Base-by-base conservation (phyloP, 2,329 filamentous ascomycete species). In the Sporothrix inflata region DNA sequence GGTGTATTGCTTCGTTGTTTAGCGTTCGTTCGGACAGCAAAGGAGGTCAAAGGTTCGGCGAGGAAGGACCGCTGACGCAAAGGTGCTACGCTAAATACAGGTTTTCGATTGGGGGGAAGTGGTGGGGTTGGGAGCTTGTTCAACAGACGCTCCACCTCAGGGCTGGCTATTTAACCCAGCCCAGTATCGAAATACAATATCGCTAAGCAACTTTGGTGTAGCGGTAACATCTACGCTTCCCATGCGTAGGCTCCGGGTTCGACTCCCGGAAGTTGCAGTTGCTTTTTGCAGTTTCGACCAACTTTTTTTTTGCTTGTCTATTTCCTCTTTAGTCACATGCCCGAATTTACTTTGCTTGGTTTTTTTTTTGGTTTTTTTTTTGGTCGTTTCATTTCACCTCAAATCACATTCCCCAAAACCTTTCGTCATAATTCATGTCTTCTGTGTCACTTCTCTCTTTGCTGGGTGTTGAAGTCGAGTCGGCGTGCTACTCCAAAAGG, bases 181-280 rank as follows among this genome's bases (percentile, higher is more conserved):
- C 14, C 45, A 42, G 12, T 2, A 16, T 7, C 27, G 4, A 38
- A 21, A 14, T 38, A 12, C 2, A 4, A 21, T 38, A 38, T 51
- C 30, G 8, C 45, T 51, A 67, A 55, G 75, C 75, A 76, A 74
- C 74, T 76, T 76, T 77, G 76, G 76, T 77, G 76, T 77, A 77
- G 74, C 73, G 76, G 76, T 77, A 77, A 77, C 76, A 77, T 77
- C 74, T 75, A 75, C 74, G 76, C 76, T 77, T 77, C 76, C 76
- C 76, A 77, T 77, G 76, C 76, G 74, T 75, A 75, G 74, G 76
- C 75, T 76, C 76, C 76, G 76, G 76, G 76, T 77, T 77, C 76
- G 76, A 77, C 73, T 77, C 76, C 76, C 76, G 76, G 76, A 73
- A 75, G 74, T 74, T 74, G 76, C 74, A 77, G 70, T 74, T 72